Conservation (phyloP, 1,139 yeast species). For the Blastobotrys buckinghamii region DNA sequence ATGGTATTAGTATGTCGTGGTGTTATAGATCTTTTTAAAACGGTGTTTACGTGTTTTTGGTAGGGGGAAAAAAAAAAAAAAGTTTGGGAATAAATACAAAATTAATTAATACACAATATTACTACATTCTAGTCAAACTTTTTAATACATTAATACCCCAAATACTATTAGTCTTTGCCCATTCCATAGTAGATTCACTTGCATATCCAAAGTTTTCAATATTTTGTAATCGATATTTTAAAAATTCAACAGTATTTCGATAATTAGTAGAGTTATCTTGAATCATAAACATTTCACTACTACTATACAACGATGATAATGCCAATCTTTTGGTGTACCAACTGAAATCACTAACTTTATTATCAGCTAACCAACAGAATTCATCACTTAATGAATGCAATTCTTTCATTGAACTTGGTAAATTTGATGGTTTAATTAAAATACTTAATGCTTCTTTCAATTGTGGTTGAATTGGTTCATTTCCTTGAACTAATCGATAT, state of each 20-base stretch:
- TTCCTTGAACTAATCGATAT: slow-evolving; percentile 53
- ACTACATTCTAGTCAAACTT: slow-evolving; percentile 34
- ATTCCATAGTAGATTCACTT: slow-evolving; percentile 62
- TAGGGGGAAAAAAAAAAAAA: not conserved
- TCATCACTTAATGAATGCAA: slow-evolving; percentile 78
- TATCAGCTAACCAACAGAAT: slow-evolving; percentile 73
- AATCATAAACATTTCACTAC: slow-evolving; percentile 71
- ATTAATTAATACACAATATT: not conserved
- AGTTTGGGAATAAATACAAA: not conserved
- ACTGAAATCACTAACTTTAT: slow-evolving; percentile 73
- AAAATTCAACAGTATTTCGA: slow-evolving; percentile 56
- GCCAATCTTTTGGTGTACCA: slow-evolving; percentile 90
- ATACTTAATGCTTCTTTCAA: slow-evolving; percentile 45
- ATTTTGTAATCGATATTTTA: slow-evolving; percentile 52
- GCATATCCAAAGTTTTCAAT: slow-evolving; percentile 52
- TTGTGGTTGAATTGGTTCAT: slow-evolving; percentile 33
- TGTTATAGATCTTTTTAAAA: too few relatives aligned
- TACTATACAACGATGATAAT: slow-evolving; percentile 62
- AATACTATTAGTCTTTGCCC: slow-evolving; percentile 66
- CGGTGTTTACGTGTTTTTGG: not conserved
- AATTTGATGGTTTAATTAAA: slow-evolving; percentile 50
- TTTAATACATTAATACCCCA: slow-evolving; percentile 61
- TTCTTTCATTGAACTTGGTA: slow-evolving; percentile 51
- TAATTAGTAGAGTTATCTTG: slow-evolving; percentile 60
- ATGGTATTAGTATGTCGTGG: slow-evolving; percentile 1